Conservation (phyloP, 805 yeast genomes). For the Candida saitoana region DNA sequence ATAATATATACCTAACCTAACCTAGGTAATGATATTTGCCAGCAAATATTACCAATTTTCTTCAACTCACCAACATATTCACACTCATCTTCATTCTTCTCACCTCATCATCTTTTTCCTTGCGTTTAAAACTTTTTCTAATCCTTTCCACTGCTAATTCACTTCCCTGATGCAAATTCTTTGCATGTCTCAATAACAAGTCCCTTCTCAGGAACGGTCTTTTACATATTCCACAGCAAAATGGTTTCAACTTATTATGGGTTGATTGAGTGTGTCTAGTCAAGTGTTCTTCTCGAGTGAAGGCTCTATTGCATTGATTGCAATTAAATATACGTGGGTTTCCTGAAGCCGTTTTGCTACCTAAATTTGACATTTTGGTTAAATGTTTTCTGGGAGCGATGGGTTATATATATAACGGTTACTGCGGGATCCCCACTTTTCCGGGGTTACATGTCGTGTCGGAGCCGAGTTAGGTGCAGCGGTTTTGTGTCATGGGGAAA, state of each 20-base stretch:
- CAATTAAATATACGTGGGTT: conserved; percentile 41
- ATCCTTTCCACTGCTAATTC: conserved; percentile 42
- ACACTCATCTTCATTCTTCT: conserved; percentile 38
- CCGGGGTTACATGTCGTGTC: conserved; percentile 1
- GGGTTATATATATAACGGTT: background rate
- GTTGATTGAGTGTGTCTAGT: conserved; percentile 41
- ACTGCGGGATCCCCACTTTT: conserved; percentile 1
- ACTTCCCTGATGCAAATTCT: conserved; percentile 41
- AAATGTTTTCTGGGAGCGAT: background rate
- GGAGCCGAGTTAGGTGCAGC: no score
- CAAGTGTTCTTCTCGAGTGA: conserved; percentile 44
- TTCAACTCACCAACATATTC: conserved; percentile 37
- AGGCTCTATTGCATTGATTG: conserved; percentile 39
- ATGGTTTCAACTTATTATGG: conserved; percentile 43
- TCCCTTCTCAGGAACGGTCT: conserved; percentile 43
- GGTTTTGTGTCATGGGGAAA: no score
- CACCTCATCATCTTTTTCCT: conserved; percentile 12
- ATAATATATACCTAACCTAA: background rate
- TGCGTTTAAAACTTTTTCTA: conserved; percentile 32
- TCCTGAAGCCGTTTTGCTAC: conserved; percentile 42
- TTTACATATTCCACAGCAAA: conserved; percentile 40
- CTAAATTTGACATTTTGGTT: conserved; percentile 19
- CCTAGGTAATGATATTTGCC: background rate
- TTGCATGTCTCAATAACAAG: conserved; percentile 41
- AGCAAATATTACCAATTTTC: background rate